Evolutionary conservation across 768 basidiomycete species (phyloP).

Genomic region (Lactarius tabidus): DNA sequence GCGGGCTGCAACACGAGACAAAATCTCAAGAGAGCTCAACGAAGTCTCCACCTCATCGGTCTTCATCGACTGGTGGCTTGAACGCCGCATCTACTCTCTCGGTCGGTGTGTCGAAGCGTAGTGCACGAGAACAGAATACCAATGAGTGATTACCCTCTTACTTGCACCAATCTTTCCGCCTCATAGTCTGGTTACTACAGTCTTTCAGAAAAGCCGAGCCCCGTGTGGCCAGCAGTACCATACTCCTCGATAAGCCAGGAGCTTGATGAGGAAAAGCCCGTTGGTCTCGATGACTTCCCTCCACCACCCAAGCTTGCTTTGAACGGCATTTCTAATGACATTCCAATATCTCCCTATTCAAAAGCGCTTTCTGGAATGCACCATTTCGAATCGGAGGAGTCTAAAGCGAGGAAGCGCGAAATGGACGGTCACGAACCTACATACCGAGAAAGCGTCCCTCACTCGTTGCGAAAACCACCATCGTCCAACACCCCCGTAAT

Average conservation of each 20-base stretch:
- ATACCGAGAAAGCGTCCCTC: constrained; percentile 42
- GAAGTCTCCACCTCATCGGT: constrained; percentile 9
- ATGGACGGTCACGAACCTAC: constrained; percentile 47
- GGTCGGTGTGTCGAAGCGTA: not conserved
- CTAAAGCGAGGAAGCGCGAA: constrained; percentile 42
- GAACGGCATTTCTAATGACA: constrained; percentile 63
- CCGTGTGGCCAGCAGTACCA: constrained; percentile 44
- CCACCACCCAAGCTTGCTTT: constrained; percentile 62
- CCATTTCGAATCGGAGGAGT: constrained; percentile 42
- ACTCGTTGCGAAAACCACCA: constrained; percentile 29
- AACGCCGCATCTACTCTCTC: not conserved
- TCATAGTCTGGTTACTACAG: constrained; percentile 3
- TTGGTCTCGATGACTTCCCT: constrained; percentile 35
- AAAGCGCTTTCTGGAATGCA: constrained; percentile 33
- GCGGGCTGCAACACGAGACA: constrained; percentile 30
- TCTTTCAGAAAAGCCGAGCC: not conserved
- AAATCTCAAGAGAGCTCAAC: constrained; percentile 9
- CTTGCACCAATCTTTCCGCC: not conserved
- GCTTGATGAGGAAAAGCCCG: constrained; percentile 6
- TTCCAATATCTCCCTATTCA: constrained; percentile 43
- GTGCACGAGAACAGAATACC: not conserved
- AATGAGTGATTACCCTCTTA: constrained; percentile 17
- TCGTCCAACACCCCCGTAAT: constrained; percentile 56
- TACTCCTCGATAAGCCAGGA: constrained; percentile 35
- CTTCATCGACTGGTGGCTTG: constrained; percentile 19